Conservation (phyloP, 2,329 filamentous ascomycete species). For the Periconia sp. region DNA sequence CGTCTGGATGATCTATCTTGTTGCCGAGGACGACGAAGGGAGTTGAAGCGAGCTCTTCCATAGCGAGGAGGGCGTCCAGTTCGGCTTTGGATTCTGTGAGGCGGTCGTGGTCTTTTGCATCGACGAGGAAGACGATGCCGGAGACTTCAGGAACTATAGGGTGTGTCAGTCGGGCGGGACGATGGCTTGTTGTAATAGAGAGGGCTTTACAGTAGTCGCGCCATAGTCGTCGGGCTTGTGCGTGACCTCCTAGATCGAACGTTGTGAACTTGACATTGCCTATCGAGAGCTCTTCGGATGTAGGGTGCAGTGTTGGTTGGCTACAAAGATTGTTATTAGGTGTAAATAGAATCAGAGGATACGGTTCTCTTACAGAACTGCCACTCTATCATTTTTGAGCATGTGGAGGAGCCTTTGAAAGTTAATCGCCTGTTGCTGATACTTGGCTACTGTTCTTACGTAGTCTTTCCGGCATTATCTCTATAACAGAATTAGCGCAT, state of each 20-base stretch:
- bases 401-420: constrained; percentile 73
- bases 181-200: too few relatives aligned
- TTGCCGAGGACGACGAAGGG: constrained; percentile 97
- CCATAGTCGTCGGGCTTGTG: constrained; percentile 48
- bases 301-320: constrained; percentile 55
- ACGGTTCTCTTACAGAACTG: constrained; percentile 86
- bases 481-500: constrained; percentile 72
- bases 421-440: constrained; percentile 13
- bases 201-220: constrained; percentile 49
- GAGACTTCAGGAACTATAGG: constrained; percentile 41
- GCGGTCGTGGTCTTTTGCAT: constrained; percentile 95
- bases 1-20: constrained; percentile 98
- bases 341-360: too few relatives aligned
- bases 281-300: constrained; percentile 66
- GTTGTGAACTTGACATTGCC: constrained; percentile 81
- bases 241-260: constrained; percentile 68
- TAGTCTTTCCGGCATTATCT: constrained; percentile 94
- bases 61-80: constrained; percentile 88
- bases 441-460: constrained; percentile 65
- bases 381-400: constrained; percentile 89
- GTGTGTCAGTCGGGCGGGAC: constrained; percentile 4
- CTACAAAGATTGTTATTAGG: constrained; percentile 15
- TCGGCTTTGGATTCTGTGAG: constrained; percentile 94
- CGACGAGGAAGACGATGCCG: constrained; percentile 96
- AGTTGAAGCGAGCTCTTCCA: constrained; percentile 96